These are phyloP conservation scores for Cymodocea nodosa DNA, from an alignment of 116 monocot genomes.

Conservation along the genomic window DNA sequence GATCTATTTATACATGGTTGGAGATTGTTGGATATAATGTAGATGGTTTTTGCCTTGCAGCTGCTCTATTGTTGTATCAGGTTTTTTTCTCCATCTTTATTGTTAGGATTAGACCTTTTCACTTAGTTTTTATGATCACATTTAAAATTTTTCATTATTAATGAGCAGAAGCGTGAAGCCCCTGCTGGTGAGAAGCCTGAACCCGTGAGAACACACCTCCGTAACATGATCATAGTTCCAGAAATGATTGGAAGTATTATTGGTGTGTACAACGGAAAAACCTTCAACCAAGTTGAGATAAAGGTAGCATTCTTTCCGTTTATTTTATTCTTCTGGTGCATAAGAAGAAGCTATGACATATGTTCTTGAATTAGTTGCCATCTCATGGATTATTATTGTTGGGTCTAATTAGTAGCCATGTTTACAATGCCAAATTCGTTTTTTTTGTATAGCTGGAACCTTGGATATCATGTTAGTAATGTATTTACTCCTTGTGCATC, in stretches of 20 bases:
- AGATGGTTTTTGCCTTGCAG: too few relatives aligned
- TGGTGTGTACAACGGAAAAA: conserved; percentile 76
- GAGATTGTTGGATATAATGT: too few relatives aligned
- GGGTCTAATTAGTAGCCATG: not conserved
- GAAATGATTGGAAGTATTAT: conserved; percentile 84
- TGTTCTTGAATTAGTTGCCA: too few relatives aligned
- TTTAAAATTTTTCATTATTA: too few relatives aligned
- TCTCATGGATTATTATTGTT: too few relatives aligned
- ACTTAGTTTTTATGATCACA: too few relatives aligned
- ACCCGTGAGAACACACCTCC: conserved; percentile 64
- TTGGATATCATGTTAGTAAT: not conserved
- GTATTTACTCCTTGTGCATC: too few relatives aligned
- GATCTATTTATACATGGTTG: too few relatives aligned
- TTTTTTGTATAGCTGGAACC: not conserved
- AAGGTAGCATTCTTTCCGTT: conserved; percentile 14
- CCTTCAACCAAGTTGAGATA: conserved; percentile 73
- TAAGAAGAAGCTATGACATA: too few relatives aligned
- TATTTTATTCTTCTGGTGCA: not conserved
- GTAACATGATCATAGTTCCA: conserved; percentile 83
- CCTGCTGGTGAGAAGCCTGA: conserved; percentile 70
- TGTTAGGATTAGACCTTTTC: too few relatives aligned
- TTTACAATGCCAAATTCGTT: not conserved
- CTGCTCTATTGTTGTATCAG: too few relatives aligned
- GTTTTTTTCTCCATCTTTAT: too few relatives aligned
- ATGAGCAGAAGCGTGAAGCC: conserved; percentile 56